Base-by-base conservation (phyloP, 2,329 filamentous ascomycete species). In the Epichloe baconii region DNA sequence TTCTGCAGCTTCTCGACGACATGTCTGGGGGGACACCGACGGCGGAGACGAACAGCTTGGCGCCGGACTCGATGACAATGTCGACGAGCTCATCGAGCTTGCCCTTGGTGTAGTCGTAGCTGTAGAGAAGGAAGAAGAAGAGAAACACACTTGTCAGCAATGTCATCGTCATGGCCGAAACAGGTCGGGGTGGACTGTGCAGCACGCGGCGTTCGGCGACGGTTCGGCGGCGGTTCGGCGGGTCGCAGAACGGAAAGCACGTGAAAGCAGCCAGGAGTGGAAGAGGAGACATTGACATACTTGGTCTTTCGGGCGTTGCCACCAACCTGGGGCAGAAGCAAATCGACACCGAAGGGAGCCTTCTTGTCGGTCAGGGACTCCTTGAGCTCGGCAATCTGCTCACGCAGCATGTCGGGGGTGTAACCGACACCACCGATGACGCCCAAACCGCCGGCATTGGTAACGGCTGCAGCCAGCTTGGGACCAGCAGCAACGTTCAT, bases 101-200 rank as follows among this genome's bases (percentile, higher is more conserved):
- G 69, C 93, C 93, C 78, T 98, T 97, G 65, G 93, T 98, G 77
- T 98, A 98, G 73, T 98, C 93, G 72, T 97, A 95, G 81, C 91
- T 96, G 63, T 52, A 34, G 38, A 26, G 23, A 38, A 31, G 23
- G 23, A 31, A 14, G 26, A 8, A n/a, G 11, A 21, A 43, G 14
- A 17, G 35, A 23, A 7, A 5, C 14, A 8, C 8, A 34, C 6
- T 31, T 34, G 37, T 47, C 17, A 48, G 47, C 11, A 31, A 34
- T 26, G 38, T n/a, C n/a, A 26, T 19, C 7, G 26, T 19, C 36
- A 48, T 19, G 4, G n/a, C 7, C 5, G 34, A 14, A 31, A 37
- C 0, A n/a, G 36, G 11, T 10, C 8, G 26, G 26, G 8, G 26
- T 31, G 26, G 12, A 21, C 34, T 23, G 11, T 12, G 19, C 12